Percentiles rank a stretch among this genome's conserved stretches.
These are phyloP conservation scores for Colletotrichum truncatum DNA, from an alignment of 2,329 filamentous ascomycete genomes.

Conservation along the genomic window DNA sequence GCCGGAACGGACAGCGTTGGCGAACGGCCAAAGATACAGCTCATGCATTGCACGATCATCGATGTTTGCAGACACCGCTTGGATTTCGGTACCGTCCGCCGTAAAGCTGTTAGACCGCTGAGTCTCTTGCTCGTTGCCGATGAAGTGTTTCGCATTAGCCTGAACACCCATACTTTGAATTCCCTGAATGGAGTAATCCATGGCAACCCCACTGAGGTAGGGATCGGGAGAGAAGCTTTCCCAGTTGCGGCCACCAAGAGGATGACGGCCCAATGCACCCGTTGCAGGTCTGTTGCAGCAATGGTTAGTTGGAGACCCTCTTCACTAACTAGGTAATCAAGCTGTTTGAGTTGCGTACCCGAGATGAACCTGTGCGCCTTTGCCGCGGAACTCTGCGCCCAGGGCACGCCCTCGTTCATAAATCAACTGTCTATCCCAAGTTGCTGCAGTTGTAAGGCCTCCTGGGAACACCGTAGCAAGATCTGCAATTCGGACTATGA, in stretches of 20 bases:
- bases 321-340: not conserved
- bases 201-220: conserved; percentile 72
- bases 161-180: conserved; percentile 56
- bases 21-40: conserved; percentile 74
- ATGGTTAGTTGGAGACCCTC: too few species aligned
- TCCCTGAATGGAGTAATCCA: conserved; percentile 68
- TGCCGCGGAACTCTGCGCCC: conserved; percentile 73
- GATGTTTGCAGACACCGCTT: conserved; percentile 63
- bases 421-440: conserved; percentile 82
- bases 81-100: conserved; percentile 56
- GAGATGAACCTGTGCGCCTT: conserved; percentile 78
- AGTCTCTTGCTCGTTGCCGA: conserved; percentile 76
- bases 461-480: conserved; percentile 73
- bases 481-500: too few species aligned
- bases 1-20: conserved; percentile 72
- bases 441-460: conserved; percentile 80
- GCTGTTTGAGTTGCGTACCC: conserved; percentile 48
- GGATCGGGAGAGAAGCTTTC: conserved; percentile 85
- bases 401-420: conserved; percentile 74
- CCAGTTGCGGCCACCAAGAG: conserved; percentile 82
- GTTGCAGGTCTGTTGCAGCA: conserved; percentile 64
- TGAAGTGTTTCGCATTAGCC: conserved; percentile 62
- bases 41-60: conserved; percentile 76
- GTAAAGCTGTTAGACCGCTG: conserved; percentile 56
- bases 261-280: conserved; percentile 78